A percentile compares a stretch with the other conserved stretches of the same genome.
phyloP scores from a whole-genome alignment of 495 filamentous ascomycete genomes.

The Massariosphaeria phaeospora region DNA sequence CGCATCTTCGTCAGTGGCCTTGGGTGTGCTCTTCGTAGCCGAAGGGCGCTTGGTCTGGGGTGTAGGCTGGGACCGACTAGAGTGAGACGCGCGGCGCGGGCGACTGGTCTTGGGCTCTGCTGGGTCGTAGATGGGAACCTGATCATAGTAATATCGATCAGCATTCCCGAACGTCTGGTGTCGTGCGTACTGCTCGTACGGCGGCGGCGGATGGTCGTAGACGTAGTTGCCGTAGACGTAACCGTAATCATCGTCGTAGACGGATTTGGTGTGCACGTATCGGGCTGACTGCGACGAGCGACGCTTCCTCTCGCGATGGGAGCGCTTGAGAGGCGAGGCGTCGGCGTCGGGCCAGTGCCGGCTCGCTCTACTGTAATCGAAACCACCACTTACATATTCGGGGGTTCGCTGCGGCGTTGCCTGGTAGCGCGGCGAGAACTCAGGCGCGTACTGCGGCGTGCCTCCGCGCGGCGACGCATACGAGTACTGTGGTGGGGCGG shows the following conservation, averaged over 20 bases:
- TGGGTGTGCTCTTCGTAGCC: slow-evolving; percentile 44
- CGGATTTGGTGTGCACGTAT: slow-evolving; percentile 34
- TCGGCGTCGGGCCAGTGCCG: slow-evolving; percentile 35
- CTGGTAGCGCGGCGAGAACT: slow-evolving; percentile 37
- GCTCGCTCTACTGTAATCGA: slow-evolving; percentile 34
- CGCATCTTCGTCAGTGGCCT: slow-evolving; percentile 83
- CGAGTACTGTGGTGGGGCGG: slow-evolving; percentile 27
- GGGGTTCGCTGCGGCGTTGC: slow-evolving; percentile 38
- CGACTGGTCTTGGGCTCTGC: slow-evolving; percentile 32
- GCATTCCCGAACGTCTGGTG: slow-evolving; percentile 34
- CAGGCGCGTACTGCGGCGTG: slow-evolving; percentile 28
- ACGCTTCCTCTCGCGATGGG: slow-evolving; percentile 35
- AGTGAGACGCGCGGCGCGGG: slow-evolving; percentile 41
- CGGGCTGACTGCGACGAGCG: slow-evolving; percentile 36
- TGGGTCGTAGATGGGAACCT: slow-evolving; percentile 42
- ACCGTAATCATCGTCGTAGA: slow-evolving; percentile 30
- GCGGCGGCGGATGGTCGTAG: slow-evolving; percentile 40
- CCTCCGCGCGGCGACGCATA: slow-evolving; percentile 32
- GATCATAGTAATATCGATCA: slow-evolving; percentile 40
- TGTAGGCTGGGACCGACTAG: slow-evolving; percentile 27
- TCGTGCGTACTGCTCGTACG: slow-evolving; percentile 40
- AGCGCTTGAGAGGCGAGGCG: slow-evolving; percentile 31
- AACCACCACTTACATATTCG: slow-evolving; percentile 44
- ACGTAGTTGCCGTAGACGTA: slow-evolving; percentile 32
- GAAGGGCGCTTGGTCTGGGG: slow-evolving; percentile 31